A percentile compares a stretch with the other conserved stretches of the same genome.
These are phyloP conservation scores for Striga asiatica DNA, from an alignment of 257 asterid genomes.

Conservation along the genomic window DNA sequence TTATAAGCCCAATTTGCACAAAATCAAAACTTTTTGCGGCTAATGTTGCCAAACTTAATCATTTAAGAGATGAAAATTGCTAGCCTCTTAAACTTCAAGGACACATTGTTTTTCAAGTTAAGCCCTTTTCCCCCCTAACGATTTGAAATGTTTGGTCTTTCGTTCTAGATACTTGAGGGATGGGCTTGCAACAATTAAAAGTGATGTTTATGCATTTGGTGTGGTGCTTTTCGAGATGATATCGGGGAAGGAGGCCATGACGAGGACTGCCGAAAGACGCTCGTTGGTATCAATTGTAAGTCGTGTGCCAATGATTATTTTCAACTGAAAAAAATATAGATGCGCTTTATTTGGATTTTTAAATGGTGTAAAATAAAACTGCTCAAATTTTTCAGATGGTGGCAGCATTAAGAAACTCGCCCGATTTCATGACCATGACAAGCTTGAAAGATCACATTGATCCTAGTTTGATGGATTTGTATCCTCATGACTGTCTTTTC, in stretches of 20 bases:
- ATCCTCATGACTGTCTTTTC: conserved; percentile 86
- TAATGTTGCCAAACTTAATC: too few species aligned
- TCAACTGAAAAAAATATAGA: not conserved
- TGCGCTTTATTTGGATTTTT: not conserved
- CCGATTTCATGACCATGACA: conserved; percentile 74
- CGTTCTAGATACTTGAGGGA: conserved; percentile 76
- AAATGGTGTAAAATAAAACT: conserved; percentile 2
- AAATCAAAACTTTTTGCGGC: too few species aligned
- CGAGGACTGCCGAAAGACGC: conserved; percentile 68
- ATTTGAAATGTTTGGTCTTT: too few species aligned
- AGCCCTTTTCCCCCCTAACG: too few species aligned
- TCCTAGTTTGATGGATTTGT: conserved; percentile 68
- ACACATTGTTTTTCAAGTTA: too few species aligned
- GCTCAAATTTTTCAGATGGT: conserved; percentile 63
- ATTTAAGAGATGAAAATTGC: too few species aligned
- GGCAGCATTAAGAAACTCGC: conserved; percentile 63
- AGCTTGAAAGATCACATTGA: conserved; percentile 76
- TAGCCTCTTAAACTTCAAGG: too few species aligned
- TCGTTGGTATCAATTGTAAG: conserved; percentile 88
- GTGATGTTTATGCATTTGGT: conserved; percentile 93
- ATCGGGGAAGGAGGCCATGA: conserved; percentile 88
- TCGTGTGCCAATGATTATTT: not conserved
- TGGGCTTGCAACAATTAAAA: conserved; percentile 76
- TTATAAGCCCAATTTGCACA: too few species aligned
- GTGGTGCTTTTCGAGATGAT: conserved; percentile 82